These are phyloP conservation scores for Wickerhamiella kurtzmanii DNA, from an alignment of 805 yeast genomes.

Conservation along the genomic window DNA sequence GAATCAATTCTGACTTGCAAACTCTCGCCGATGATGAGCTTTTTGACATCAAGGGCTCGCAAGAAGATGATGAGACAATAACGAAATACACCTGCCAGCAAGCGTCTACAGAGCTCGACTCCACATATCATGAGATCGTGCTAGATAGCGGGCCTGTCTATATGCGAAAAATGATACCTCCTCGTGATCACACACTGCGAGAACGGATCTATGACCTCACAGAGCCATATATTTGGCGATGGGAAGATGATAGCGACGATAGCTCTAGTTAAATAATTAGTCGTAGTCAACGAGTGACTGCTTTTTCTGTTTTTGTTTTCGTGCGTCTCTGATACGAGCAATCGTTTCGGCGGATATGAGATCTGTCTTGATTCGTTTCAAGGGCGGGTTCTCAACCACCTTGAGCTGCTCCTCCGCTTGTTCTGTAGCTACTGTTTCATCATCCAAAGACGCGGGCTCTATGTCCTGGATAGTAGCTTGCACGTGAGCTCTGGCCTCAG, in stretches of 20 bases:
- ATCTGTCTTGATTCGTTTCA: background rate
- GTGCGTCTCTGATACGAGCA: background rate
- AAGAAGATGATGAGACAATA: background rate
- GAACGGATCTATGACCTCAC: constrained; percentile 17
- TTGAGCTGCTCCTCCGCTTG: background rate
- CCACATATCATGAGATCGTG: constrained; percentile 1
- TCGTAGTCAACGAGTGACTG: constrained; percentile 44
- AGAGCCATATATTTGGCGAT: constrained; percentile 17
- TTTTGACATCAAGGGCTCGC: background rate
- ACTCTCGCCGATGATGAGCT: background rate
- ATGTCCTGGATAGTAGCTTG: background rate
- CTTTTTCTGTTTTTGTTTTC: background rate
- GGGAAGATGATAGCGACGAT: constrained; percentile 10
- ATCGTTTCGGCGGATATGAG: background rate
- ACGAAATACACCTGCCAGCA: background rate
- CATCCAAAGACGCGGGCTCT: background rate
- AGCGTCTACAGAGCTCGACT: background rate
- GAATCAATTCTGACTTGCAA: background rate
- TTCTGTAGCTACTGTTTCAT: background rate
- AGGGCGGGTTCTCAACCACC: background rate
- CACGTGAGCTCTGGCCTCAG: background rate
- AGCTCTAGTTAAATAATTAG: constrained; percentile 30
- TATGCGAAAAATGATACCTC: constrained; percentile 11
- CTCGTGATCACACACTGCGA: constrained; percentile 14
- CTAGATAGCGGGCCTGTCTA: constrained; percentile 13